Conservation (phyloP, 2,329 filamentous ascomycete species). For the Fusarium newnesense region DNA sequence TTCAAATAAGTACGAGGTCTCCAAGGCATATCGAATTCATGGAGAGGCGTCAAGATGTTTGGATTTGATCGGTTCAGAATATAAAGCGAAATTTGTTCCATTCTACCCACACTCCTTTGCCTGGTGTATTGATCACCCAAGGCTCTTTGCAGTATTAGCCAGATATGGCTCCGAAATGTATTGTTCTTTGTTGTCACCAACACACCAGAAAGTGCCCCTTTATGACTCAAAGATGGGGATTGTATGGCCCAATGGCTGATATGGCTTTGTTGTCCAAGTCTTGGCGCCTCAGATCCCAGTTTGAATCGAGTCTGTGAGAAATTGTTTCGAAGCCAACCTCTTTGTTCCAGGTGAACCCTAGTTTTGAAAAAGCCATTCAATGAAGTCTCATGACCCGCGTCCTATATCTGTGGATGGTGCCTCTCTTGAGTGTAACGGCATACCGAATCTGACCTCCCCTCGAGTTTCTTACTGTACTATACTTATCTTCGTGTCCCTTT, state of each 20-base stretch:
- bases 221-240: neutral
- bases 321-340: neutral
- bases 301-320: neutral
- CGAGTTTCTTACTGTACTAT: neutral
- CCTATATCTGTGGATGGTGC: neutral
- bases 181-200: conserved; percentile 15
- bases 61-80: neutral
- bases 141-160: neutral
- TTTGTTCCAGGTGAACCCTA: neutral
- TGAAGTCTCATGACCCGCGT: neutral
- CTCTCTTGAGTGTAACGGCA: neutral
- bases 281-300: neutral
- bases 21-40: neutral
- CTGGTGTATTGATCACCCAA: neutral
- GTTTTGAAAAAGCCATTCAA: neutral
- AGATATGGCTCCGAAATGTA: neutral
- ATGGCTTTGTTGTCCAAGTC: conserved; percentile 10
- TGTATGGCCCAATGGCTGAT: neutral
- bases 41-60: neutral
- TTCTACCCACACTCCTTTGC: neutral
- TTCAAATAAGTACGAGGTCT: neutral
- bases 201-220: neutral
- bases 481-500: neutral
- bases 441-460: neutral
- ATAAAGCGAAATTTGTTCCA: neutral